These are phyloP conservation scores for Rhodocollybia butyracea DNA, from an alignment of 768 basidiomycete genomes.

Conservation along the genomic window DNA sequence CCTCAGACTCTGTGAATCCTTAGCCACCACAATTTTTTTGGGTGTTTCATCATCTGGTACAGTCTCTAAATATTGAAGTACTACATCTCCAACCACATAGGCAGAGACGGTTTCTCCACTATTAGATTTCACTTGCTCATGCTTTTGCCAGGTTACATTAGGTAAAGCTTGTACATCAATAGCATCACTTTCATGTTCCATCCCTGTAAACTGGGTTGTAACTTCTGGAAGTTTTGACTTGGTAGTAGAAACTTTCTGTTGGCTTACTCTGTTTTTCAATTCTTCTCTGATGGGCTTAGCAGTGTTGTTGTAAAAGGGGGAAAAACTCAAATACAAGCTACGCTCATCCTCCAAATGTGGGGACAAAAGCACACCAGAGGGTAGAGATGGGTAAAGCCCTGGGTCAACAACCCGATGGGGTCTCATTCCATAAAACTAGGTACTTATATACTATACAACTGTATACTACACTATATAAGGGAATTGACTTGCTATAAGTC, in stretches of 20 bases:
- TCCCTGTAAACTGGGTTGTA: background rate
- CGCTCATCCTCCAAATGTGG: too few species aligned
- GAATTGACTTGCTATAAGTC: too few species aligned
- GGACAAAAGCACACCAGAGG: too few species aligned
- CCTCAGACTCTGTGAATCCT: constrained; percentile 19
- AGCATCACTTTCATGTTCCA: background rate
- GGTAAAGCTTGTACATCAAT: background rate
- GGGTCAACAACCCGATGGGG: too few species aligned
- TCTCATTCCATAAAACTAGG: too few species aligned
- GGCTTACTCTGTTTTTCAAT: background rate
- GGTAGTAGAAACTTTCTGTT: background rate
- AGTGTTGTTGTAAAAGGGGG: too few species aligned
- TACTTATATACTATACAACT: too few species aligned
- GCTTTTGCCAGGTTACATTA: background rate
- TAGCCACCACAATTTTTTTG: constrained; percentile 14
- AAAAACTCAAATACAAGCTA: too few species aligned
- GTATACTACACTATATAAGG: too few species aligned
- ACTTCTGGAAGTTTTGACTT: background rate
- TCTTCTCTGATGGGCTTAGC: background rate
- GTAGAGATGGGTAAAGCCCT: too few species aligned
- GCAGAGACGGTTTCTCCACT: background rate
- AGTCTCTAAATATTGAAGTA: constrained; percentile 3
- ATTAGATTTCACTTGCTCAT: background rate
- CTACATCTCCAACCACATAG: background rate
- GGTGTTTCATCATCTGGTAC: background rate